Base-by-base conservation (phyloP, 306 rosid species). In the Cicer chorassanicum region DNA sequence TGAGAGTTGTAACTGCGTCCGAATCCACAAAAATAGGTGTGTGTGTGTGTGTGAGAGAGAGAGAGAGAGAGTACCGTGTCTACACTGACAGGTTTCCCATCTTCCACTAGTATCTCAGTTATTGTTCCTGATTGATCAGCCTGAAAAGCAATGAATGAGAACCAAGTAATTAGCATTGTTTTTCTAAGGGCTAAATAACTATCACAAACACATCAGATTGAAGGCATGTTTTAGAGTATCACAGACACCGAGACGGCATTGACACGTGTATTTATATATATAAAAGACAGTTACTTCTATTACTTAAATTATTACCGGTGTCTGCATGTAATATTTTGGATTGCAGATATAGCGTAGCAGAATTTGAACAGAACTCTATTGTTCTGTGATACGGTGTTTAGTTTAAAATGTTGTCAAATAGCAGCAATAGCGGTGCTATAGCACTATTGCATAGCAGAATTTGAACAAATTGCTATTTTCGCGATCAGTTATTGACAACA, bases 111-210 rank as follows among this genome's bases (percentile, higher is more conserved):
- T 49, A 89, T 48, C 85, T 93, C 94, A 46, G 79, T 7, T 70
- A 93, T 1, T 16, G 97, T 93, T 81, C 98, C 98, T 54, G 97
- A 83, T 59, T 84, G 90, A 83, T 91, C 97, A 79, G 98, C 97
- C 98, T 93, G 83, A 19, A 54, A 45, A 74, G 75, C 67, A 84
- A 44, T 63, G 65, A 74, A 64, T 7, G 69, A 18, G 19, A 59
- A 48, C 36, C 63, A 63, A 42, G 65, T 43, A 44, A 70, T 68
- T 41, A 63, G 51, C 64, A 29, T 18, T 73, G 42, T 49, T 42
- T 72, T 40, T 4, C 13, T 10, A 36, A 18, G 44, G 40, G 50
- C 36, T 56, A 41, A 16, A 64, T 44, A 72, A 53, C 59, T 16
- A 51, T 7, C 61, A 54, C 54, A 34, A 18, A 41, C 39, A 55